Evolutionary conservation across 768 basidiomycete species (phyloP).

Genomic region (Lactarius hengduanensis): DNA sequence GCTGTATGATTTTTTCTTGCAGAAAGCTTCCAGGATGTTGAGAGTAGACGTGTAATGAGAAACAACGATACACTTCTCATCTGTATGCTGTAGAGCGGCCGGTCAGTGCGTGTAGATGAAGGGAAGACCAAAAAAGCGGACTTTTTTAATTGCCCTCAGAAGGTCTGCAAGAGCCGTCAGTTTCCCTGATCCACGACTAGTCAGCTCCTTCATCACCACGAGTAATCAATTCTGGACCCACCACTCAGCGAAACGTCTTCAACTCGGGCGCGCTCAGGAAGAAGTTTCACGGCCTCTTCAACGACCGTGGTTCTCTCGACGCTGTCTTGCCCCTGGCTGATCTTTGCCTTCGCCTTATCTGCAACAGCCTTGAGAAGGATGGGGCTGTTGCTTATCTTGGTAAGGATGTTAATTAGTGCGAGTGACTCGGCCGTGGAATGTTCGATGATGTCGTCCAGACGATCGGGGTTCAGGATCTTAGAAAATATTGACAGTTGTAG

Average conservation of each 20-base stretch:
- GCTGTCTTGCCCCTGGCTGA: conserved; percentile 35
- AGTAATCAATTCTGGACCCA: conserved; percentile 33
- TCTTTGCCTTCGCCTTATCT: conserved; percentile 53
- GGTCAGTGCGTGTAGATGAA: background rate
- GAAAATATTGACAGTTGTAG: conserved; percentile 80
- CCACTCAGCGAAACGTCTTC: conserved; percentile 82
- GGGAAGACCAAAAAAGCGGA: conserved; percentile 31
- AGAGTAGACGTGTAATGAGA: conserved; percentile 97
- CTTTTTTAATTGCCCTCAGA: conserved; percentile 59
- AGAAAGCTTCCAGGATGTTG: conserved; percentile 86
- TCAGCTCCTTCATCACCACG: conserved; percentile 12
- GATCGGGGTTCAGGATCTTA: conserved; percentile 69
- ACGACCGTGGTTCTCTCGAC: conserved; percentile 49
- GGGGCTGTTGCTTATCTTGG: conserved; percentile 93
- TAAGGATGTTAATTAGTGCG: conserved; percentile 73
- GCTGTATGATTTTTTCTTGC: conserved; percentile 71
- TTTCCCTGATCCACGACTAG: conserved; percentile 56
- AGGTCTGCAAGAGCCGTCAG: conserved; percentile 63
- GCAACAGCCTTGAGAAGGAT: conserved; percentile 79
- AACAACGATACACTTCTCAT: conserved; percentile 93
- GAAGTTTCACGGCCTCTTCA: conserved; percentile 56
- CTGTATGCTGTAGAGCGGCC: conserved; percentile 51
- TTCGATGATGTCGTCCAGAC: conserved; percentile 64
- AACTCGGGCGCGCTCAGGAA: conserved; percentile 58
- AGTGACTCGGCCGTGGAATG: conserved; percentile 75